Percentiles rank a stretch among this genome's conserved stretches.
These are phyloP conservation scores for Melampsora larici-populina DNA, from an alignment of 1,284 basidiomycete genomes.

Conservation along the genomic window DNA sequence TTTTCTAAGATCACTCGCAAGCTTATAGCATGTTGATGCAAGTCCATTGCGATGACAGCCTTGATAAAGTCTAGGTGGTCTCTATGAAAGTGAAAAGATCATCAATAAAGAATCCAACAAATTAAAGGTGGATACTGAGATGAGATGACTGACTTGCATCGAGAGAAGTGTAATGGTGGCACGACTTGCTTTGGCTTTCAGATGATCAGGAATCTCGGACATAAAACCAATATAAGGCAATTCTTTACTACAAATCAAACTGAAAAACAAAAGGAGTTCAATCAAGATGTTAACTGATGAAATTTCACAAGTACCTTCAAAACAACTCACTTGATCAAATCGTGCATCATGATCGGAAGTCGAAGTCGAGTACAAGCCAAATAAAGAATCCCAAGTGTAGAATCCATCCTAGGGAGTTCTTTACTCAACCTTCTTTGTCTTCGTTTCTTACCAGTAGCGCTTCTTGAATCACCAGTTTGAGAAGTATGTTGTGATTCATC, in stretches of 20 bases:
- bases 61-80: slow-evolving; percentile 18
- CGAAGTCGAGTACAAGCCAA: slow-evolving; percentile 31
- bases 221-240: slow-evolving; percentile 34
- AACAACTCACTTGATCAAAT: slow-evolving; percentile 31
- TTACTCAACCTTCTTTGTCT: slow-evolving; percentile 4
- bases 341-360: slow-evolving; percentile 37
- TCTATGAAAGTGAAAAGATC: neutral
- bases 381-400: slow-evolving; percentile 28
- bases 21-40: slow-evolving; percentile 16
- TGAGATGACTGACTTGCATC: neutral
- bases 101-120: neutral
- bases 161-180: slow-evolving; percentile 20
- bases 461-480: neutral
- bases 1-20: slow-evolving; percentile 14
- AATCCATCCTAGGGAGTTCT: slow-evolving; percentile 15
- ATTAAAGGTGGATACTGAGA: neutral
- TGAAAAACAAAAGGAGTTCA: neutral
- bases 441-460: neutral
- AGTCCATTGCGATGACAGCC: slow-evolving; percentile 12
- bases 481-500: neutral
- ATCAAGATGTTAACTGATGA: neutral
- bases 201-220: slow-evolving; percentile 5
- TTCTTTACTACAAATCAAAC: slow-evolving; percentile 28
- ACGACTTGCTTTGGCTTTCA: slow-evolving; percentile 22
- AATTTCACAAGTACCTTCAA: neutral